Evolutionary conservation across 2,329 filamentous ascomycete genomes (phyloP).

Genomic region (Pseudocercospora fijiensis): DNA sequence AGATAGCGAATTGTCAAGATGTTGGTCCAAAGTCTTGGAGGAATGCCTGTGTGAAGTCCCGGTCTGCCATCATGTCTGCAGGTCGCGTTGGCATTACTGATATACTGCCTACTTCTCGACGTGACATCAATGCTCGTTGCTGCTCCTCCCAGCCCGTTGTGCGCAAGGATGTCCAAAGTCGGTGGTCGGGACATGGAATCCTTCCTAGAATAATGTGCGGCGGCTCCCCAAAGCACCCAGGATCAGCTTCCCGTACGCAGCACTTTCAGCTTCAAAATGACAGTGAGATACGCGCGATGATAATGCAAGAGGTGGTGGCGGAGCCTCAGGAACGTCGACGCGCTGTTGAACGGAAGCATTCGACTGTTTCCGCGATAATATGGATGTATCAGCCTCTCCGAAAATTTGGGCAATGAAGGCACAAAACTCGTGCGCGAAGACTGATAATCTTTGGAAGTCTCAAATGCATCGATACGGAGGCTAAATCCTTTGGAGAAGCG

Average conservation of each 20-base stretch:
- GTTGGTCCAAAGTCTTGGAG: background rate
- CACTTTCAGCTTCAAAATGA: background rate
- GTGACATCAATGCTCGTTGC: slow-evolving; percentile 5
- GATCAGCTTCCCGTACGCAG: slow-evolving; percentile 3
- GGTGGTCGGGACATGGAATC: slow-evolving; percentile 3
- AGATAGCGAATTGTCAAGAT: background rate
- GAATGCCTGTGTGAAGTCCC: background rate
- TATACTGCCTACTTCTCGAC: background rate
- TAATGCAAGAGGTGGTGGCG: background rate
- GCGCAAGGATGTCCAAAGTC: background rate
- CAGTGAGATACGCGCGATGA: background rate
- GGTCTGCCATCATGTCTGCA: background rate
- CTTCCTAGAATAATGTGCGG: background rate
- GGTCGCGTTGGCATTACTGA: background rate
- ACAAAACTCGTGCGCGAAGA: background rate
- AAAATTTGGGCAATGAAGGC: background rate
- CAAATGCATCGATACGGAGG: background rate
- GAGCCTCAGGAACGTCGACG: slow-evolving; percentile 6
- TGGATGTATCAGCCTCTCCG: background rate
- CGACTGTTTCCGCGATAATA: background rate
- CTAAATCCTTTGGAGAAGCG: background rate
- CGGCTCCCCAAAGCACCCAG: slow-evolving; percentile 8
- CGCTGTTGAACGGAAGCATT: background rate
- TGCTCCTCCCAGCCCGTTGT: background rate
- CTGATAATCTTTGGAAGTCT: background rate